These are phyloP conservation scores for Cicer arietinum DNA, from an alignment of 306 rosid species.

Conservation along the genomic window DNA sequence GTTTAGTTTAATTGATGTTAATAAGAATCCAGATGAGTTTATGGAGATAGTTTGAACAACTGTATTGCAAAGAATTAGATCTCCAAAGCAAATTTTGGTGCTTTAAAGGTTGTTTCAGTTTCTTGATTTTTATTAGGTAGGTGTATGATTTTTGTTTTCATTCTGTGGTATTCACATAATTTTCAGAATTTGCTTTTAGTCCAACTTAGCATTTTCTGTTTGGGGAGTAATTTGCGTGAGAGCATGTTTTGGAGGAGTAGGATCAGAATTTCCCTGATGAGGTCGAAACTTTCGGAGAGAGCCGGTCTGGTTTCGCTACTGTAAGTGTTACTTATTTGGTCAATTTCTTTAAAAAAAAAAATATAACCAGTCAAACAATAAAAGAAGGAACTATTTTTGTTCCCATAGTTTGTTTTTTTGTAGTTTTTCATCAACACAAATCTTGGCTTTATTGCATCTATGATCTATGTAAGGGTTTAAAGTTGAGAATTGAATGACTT, in stretches of 20 bases:
- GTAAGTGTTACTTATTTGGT: conserved; percentile 55
- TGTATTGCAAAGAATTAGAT: too few relatives aligned
- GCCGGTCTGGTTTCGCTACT: conserved; percentile 91
- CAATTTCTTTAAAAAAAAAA: too few relatives aligned
- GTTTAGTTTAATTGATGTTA: too few relatives aligned
- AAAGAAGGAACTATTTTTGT: too few relatives aligned
- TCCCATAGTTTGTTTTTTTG: too few relatives aligned
- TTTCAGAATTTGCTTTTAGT: conserved; percentile 7
- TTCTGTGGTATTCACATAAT: neutral
- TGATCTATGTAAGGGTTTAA: too few relatives aligned
- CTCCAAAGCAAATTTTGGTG: too few relatives aligned
- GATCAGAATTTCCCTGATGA: conserved; percentile 85
- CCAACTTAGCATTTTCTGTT: conserved; percentile 42
- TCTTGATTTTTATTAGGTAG: conserved; percentile 13
- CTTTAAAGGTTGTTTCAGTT: conserved; percentile 66
- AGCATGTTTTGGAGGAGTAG: conserved; percentile 86
- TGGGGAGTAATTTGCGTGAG: conserved; percentile 70
- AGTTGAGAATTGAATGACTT: too few relatives aligned
- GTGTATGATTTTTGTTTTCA: neutral
- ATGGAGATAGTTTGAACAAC: too few relatives aligned
- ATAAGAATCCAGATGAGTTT: too few relatives aligned
- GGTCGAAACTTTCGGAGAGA: conserved; percentile 78
- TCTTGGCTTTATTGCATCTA: too few relatives aligned
- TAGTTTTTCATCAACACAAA: neutral
- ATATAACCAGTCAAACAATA: too few relatives aligned